phyloP scores from a whole-genome alignment of 495 filamentous ascomycete genomes.

The Trichodelitschia bisporula region DNA sequence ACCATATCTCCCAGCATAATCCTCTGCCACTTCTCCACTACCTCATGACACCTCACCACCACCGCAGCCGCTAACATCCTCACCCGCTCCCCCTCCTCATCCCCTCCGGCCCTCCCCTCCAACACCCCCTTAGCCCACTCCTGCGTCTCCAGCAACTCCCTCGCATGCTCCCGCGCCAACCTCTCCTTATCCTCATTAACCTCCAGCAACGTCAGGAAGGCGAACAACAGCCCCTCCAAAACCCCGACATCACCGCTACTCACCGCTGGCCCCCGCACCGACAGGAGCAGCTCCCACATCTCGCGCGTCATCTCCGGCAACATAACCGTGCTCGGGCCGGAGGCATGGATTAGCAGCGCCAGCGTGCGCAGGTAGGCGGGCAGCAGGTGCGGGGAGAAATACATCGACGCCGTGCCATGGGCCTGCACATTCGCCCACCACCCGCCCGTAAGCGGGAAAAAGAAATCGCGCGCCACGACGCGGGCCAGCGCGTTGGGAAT shows the following conservation, averaged over 20 bases:
- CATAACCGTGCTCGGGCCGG: conserved; percentile 32
- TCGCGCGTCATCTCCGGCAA: conserved; percentile 45
- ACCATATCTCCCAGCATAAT: conserved; percentile 34
- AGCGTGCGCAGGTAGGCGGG: conserved; percentile 39
- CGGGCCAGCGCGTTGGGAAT: conserved; percentile 53
- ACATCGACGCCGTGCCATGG: conserved; percentile 14
- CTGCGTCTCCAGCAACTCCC: conserved; percentile 31
- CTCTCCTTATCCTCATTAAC: conserved; percentile 33
- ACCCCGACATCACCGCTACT: conserved; percentile 30
- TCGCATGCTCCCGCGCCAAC: conserved; percentile 30
- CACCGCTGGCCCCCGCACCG: conserved; percentile 11
- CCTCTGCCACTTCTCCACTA: conserved; percentile 58
- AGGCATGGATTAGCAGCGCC: conserved; percentile 35
- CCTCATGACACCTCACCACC: conserved; percentile 51
- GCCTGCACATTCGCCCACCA: conserved; percentile 24
- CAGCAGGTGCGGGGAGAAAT: conserved; percentile 35
- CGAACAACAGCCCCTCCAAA: conserved; percentile 50
- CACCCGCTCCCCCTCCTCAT: conserved; percentile 33
- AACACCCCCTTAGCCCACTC: conserved; percentile 53
- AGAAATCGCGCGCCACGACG: conserved; percentile 51
- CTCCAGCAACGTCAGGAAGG: conserved; percentile 58
- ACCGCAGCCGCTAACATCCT: conserved; percentile 61
- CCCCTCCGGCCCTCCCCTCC: conserved; percentile 25
- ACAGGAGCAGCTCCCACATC: conserved; percentile 40
- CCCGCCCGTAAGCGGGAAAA: conserved; percentile 41